These are phyloP conservation scores for Parachaetomium inaequale DNA, from an alignment of 495 filamentous ascomycete species.

Conservation along the genomic window DNA sequence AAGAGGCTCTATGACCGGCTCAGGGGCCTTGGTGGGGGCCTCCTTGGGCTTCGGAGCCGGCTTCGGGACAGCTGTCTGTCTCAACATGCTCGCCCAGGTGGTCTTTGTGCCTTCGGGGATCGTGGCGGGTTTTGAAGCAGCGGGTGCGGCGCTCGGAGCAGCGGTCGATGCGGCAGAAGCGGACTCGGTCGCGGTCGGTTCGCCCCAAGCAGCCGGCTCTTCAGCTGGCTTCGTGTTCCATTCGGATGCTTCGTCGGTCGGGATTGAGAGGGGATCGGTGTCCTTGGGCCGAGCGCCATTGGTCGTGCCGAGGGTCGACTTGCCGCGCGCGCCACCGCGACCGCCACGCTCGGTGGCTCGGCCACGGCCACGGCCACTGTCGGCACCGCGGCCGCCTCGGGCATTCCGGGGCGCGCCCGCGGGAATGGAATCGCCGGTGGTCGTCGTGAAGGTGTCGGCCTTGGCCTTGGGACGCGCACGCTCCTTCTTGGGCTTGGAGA, in stretches of 20 bases:
- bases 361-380: conserved; percentile 64
- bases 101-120: conserved; percentile 45
- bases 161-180: conserved; percentile 22
- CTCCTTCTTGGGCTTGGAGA: conserved; percentile 88
- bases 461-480: conserved; percentile 78
- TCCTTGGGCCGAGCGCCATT: conserved; percentile 51
- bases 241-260: conserved; percentile 45
- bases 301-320: conserved; percentile 49
- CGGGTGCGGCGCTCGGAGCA: conserved; percentile 23
- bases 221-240: conserved; percentile 41
- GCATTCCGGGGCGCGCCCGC: conserved; percentile 38
- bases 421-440: conserved; percentile 47
- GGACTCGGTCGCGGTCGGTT: conserved; percentile 14
- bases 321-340: conserved; percentile 58
- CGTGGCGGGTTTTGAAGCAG: conserved; percentile 32
- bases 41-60: conserved; percentile 46
- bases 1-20: conserved; percentile 39
- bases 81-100: conserved; percentile 58
- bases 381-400: conserved; percentile 66
- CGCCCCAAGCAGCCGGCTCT: conserved; percentile 26
- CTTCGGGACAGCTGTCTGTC: conserved; percentile 44
- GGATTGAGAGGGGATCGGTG: conserved; percentile 44
- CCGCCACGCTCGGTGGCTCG: conserved; percentile 69
- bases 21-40: conserved; percentile 37
- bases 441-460: conserved; percentile 56